Evolutionary conservation across 2,329 filamentous ascomycete genomes (phyloP), one percentile per base, ranked within the genome.

Genomic region (Gyromitra esculenta): DNA sequence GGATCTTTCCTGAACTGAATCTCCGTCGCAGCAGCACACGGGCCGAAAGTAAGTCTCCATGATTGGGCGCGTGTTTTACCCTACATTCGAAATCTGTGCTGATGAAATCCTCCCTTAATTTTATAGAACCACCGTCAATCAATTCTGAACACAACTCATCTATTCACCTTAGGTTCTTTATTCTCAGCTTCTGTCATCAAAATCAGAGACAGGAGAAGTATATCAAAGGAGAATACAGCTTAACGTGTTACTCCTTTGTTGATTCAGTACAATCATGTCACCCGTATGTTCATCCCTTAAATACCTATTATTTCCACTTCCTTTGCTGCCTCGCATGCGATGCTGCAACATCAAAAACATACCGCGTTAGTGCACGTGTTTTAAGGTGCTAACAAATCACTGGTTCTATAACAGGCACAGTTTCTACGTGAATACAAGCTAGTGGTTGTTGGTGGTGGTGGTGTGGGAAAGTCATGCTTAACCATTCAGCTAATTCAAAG

Each of bases 391-490:
- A 74, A 78, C 54, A 48, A 15, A 15, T n/a, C 11, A 7, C 66
- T 57, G 5, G 39, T 13, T 54, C 21, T 21, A 31, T 60, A 82
- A 79, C 83, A 83, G 79, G 85, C 84, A 65, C 82, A 95, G 91
- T 95, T 94, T 83, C 86, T 95, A 84, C 88, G 92, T 89, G 92
- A 96, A 86, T 97, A 97, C 86, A 97, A 97, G 86, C 86, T 97
- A 86, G 96, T 99, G 78, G 96, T 98, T 78, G 94, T 99, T 80
- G 96, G 96, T 82, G 96, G 96, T 82, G 96, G 96, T 88, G 96
- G 96, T 85, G 96, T 99, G 80, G 96, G 96, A 87, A 99, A 99
- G 88, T 98, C 95, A 78, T 98, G 96, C 86, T 89, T 99, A 87
- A 98, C 96, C 76, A 98, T 99, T 83, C 96, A 98, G 87, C 90